Evolutionary conservation across 257 asterid genomes (phyloP).

Genomic region (Primulina huaijiensis): DNA sequence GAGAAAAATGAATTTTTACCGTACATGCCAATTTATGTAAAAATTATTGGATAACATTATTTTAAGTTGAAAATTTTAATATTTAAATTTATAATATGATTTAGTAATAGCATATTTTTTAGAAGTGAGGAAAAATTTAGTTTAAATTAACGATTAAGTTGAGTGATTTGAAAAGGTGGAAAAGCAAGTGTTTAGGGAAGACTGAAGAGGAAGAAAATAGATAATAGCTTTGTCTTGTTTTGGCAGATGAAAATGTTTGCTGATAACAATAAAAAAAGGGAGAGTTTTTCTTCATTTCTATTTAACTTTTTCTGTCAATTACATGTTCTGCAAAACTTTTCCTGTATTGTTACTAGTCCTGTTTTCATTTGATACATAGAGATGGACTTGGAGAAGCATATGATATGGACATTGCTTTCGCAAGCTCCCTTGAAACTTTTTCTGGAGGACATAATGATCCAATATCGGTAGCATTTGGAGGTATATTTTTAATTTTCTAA

Average conservation of each 20-base stretch:
- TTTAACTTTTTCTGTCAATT: constrained; percentile 8
- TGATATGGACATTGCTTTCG: constrained; percentile 85
- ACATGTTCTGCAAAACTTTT: neutral
- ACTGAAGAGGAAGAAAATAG: neutral
- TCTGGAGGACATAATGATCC: constrained; percentile 90
- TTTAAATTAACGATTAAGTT: neutral
- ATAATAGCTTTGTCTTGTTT: neutral
- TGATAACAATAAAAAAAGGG: neutral
- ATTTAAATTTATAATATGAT: no score
- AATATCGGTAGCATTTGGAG: constrained; percentile 78
- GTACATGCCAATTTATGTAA: neutral
- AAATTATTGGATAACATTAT: neutral
- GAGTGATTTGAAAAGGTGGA: neutral
- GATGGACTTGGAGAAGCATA: constrained; percentile 98
- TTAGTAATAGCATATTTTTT: neutral
- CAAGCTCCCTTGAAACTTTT: constrained; percentile 79
- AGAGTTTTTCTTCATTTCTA: constrained; percentile 8
- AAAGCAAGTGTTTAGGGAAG: neutral
- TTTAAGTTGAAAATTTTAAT: neutral
- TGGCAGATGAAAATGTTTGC: neutral
- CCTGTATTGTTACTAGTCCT: constrained; percentile 2
- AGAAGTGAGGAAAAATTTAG: neutral
- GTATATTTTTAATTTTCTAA: constrained; percentile 34
- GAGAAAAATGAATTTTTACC: neutral
- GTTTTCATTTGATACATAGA: constrained; percentile 44